Evolutionary conservation across 768 basidiomycete species (phyloP), one percentile per base, ranked within the genome.

Genomic region (Pleurotus citrinopileatus): DNA sequence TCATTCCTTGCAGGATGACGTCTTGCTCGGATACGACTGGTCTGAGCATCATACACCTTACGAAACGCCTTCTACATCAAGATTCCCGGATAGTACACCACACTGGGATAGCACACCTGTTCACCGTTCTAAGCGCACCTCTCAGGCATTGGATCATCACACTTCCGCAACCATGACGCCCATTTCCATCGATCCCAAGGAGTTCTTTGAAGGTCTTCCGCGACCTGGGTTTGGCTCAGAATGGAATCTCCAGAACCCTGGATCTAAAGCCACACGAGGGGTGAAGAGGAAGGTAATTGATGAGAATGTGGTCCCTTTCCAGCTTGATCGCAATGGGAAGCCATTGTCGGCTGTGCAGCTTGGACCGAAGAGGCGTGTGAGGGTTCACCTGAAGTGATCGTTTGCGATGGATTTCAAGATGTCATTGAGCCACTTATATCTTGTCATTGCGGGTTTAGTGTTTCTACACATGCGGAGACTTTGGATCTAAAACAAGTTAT

Each of bases 201-300:
- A 34, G 6, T 51, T 51, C 29, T 37, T 51, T n/a, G 48, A 51
- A n/a, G 48, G 34, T 6, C 20, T 51, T 12, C 48, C 48, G 15
- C 32, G 48, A 3, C 48, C 48, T 17, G 32, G 48, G 4, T 51
- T 51, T 25, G 34, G 34, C 12, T 51, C 48, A 17, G 48, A 51
- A 3, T 51, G 48, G 48, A 51, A 36, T 23, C 48, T 51, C 17
- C 15, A n/a, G 7, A 25, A 51, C 20, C 15, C 48, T 19, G 19
- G 27, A 4, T 23, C 27, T 12, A 25, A 25, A 10, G 9, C 38
- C n/a, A 7, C 34, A 0, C 47, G 44, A 37, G 57, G 51, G 12
- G 50, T 52, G 17, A 55, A 59, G n/a, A 55, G 60, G 47, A 37
- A 56, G 12, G 46, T 56, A 28, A 50, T 55, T 25, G 43, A 25